These are phyloP conservation scores for Nemania sp. DNA, from an alignment of 2,329 filamentous ascomycete species.

Conservation along the genomic window DNA sequence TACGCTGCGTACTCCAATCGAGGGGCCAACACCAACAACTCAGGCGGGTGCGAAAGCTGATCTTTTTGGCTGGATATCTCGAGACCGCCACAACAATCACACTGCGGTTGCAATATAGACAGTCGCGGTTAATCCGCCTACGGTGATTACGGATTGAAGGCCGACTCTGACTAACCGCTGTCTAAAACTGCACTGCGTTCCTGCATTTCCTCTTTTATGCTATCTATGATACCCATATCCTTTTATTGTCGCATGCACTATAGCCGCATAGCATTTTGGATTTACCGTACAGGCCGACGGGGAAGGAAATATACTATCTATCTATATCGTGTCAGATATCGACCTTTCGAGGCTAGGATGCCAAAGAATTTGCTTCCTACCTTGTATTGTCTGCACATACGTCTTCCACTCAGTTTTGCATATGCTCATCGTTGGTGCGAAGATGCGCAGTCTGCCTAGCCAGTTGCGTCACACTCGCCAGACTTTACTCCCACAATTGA, in stretches of 20 bases:
- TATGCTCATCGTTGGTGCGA: neutral
- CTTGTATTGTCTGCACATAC: slow-evolving; percentile 32
- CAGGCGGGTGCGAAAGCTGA: slow-evolving; percentile 42
- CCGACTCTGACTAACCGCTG: neutral
- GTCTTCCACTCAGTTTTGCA: slow-evolving; percentile 19
- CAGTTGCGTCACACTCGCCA: neutral
- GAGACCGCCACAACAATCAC: slow-evolving; percentile 45
- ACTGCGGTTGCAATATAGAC: slow-evolving; percentile 31
- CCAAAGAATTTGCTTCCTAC: slow-evolving; percentile 12
- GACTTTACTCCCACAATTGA: neutral
- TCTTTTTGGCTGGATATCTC: slow-evolving; percentile 56
- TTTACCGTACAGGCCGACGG: slow-evolving; percentile 27
- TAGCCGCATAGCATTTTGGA: slow-evolving; percentile 35
- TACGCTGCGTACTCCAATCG: slow-evolving; percentile 38
- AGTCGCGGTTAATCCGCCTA: neutral
- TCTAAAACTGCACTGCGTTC: slow-evolving; percentile 19
- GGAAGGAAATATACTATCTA: slow-evolving; percentile 30
- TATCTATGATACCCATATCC: slow-evolving; percentile 40
- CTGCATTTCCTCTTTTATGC: slow-evolving; percentile 29
- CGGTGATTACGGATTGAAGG: neutral
- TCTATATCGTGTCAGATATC: slow-evolving; percentile 32
- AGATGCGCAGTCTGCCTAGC: neutral
- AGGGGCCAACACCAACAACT: slow-evolving; percentile 34
- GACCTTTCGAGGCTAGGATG: slow-evolving; percentile 27
- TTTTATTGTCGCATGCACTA: slow-evolving; percentile 33